Evolutionary conservation across 345 rosid genomes (phyloP), one percentile per base, ranked within the genome.

Genomic region (Kernera saxatilis): DNA sequence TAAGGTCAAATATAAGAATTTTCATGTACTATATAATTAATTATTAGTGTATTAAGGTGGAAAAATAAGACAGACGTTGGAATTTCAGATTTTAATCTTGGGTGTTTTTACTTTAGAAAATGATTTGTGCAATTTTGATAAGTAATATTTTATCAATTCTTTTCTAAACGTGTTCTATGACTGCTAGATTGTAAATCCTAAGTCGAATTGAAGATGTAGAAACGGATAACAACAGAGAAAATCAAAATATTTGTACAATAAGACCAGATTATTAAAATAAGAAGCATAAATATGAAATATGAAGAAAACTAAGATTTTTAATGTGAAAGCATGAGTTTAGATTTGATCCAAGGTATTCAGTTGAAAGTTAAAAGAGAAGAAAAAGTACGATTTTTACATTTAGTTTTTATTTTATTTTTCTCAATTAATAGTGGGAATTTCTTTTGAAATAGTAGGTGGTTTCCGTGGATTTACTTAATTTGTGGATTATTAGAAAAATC

Each of bases 381-480:
- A 15, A 13, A 62, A 0, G n/a, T n/a, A n/a, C 1, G 26, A 18
- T 29, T 49, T 33, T 5, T 5, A 14, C 27, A 13, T 19, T 37
- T 27, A 32, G 15, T 33, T 19, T 17, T 11, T 1, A 18, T 23
- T 36, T 36, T 3, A 15, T 27, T 60, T 26, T 26, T 7, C 8
- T 58, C 27, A 0, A 22, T 37, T 5, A 25, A 13, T 25, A 50
- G 4, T 26, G 0, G 1, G 44, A 9, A 8, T 9, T 37, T 33
- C 22, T 45, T 35, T 33, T 69, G 65, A 35, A 50, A 21, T 27
- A 23, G 14, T 62, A n/a, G 53, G 70, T 72, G 35, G 56, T 72
- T 72, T 52, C 70, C 49, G 8, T 54, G 58, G 45, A 35, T 36
- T 25, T 63, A 72, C 64, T 64, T 32, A 52, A 72, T 35, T 56